Evolutionary conservation across 257 asterid genomes (phyloP).

Genomic region (Dorcoceras hygrometricum): DNA sequence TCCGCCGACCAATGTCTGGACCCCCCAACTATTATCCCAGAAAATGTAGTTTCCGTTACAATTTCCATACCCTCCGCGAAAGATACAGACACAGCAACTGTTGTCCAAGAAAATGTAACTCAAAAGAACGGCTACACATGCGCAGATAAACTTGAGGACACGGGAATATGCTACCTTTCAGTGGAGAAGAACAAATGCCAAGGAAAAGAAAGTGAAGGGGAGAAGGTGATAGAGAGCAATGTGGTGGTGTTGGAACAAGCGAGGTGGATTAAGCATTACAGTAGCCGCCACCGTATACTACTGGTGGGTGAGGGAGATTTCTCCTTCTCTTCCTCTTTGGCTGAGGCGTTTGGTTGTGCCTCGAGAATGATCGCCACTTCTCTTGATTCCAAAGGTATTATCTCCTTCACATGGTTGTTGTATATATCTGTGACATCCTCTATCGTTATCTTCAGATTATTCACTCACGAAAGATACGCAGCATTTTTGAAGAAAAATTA

Average conservation of each 20-base stretch:
- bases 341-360: slow-evolving; percentile 31
- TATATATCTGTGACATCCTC: no score
- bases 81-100: not conserved
- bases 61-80: no score
- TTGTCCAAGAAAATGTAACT: not conserved
- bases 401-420: no score
- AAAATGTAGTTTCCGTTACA: no score
- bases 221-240: not conserved
- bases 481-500: not conserved
- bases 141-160: not conserved
- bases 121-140: not conserved
- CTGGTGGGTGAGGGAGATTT: slow-evolving; percentile 60
- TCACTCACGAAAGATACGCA: no score
- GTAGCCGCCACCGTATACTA: slow-evolving; percentile 32
- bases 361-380: slow-evolving; percentile 39
- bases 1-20: no score
- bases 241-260: not conserved
- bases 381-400: slow-evolving; percentile 28
- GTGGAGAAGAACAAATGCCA: no score
- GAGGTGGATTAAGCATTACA: slow-evolving; percentile 35
- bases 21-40: no score
- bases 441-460: no score
- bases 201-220: not conserved
- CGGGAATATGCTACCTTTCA: no score
- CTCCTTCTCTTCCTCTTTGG: slow-evolving; percentile 39